Base-by-base conservation (phyloP, 1,284 basidiomycete species). In the Phellinidium pouzarii region DNA sequence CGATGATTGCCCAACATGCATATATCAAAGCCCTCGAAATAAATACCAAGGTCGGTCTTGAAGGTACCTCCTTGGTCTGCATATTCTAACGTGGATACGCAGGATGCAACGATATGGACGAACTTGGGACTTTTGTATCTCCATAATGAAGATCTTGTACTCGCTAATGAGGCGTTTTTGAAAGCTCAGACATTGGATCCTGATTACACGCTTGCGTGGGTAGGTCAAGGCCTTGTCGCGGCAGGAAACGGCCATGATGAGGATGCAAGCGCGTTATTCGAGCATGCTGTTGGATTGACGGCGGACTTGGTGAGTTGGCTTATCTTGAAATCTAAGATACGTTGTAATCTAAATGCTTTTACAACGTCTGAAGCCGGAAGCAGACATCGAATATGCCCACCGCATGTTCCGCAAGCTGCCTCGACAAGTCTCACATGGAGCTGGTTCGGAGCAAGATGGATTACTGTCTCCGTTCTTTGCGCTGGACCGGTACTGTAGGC, bases 121-220 rank as follows among this genome's bases (percentile, higher is more conserved):
- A 91, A 89, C 63, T 76, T 99, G 2, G 96, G 95, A 0, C 74
- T 97, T 53, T 73, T 99, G 44, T 99, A 94, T 66, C 74, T 95
- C n/a, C 71, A 85, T 51, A 77, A 94, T 59, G 75, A 79, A 25
- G 95, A 99, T 65, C 62, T 76, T 0, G 87, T 92, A 54, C 73
- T 99, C 27, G 93, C 94, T 0, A 89, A 89, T 59, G 84, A 94
- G 64, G 84, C 89, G 1, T 83, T 99, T 61, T 78, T 87, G 61
- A 85, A 85, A 58, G 91, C 94, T 12, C 95, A 98, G 65, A 86
- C 86, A 9, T 74, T 94, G 19, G 93, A 98, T 70, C 92, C 96
- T 2, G 95, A 98, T 62, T 88, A 85, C 68, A 78, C 87, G 0
- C 66, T 84, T 25, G 85, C 93, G n/a, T 99, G 96, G 96, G 77